phyloP scores from a whole-genome alignment of 805 yeast genomes.

The Candida andamanensis region DNA sequence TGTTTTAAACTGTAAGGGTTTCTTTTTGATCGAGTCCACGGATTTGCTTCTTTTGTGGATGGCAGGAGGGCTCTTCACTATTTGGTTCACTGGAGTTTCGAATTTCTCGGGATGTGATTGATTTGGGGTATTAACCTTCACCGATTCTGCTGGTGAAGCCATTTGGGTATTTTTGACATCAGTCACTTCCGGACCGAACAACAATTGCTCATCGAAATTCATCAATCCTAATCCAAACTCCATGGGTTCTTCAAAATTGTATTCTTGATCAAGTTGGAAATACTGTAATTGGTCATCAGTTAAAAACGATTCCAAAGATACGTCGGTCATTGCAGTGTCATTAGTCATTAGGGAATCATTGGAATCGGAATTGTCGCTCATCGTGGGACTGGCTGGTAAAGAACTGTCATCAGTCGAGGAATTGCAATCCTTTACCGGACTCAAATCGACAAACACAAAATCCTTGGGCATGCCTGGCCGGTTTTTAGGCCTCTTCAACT shows the following conservation, averaged over 20 bases:
- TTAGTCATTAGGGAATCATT: conserved; percentile 9
- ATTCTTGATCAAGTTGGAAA: background rate
- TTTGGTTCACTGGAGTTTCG: conserved; percentile 16
- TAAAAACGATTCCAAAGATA: conserved; percentile 5
- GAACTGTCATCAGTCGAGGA: conserved; percentile 10
- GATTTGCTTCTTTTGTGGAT: conserved; percentile 25
- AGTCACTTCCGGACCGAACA: too few relatives aligned
- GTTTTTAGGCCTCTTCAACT: conserved; percentile 39
- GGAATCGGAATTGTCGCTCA: conserved; percentile 8
- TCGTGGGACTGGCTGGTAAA: conserved; percentile 10
- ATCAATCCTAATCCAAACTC: conserved; percentile 26
- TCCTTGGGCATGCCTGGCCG: conserved; percentile 43
- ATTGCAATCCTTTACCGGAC: conserved; percentile 32
- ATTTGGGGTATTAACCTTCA: conserved; percentile 15
- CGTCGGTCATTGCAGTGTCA: conserved; percentile 9
- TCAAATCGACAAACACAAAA: conserved; percentile 42
- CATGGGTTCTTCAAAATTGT: background rate
- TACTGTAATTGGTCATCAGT: conserved; percentile 2
- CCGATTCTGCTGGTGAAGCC: conserved; percentile 9
- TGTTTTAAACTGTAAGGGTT: conserved; percentile 16
- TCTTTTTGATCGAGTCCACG: conserved; percentile 14
- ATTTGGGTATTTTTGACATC: conserved; percentile 12
- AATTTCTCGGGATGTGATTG: conserved; percentile 19
- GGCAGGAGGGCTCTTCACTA: conserved; percentile 10
- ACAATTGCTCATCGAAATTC: conserved; percentile 18